Percentiles rank a stretch among this genome's conserved stretches.
These are phyloP conservation scores for Backusella liffmaniae DNA, from an alignment of 192 early-diverging fungal species.

Conservation along the genomic window DNA sequence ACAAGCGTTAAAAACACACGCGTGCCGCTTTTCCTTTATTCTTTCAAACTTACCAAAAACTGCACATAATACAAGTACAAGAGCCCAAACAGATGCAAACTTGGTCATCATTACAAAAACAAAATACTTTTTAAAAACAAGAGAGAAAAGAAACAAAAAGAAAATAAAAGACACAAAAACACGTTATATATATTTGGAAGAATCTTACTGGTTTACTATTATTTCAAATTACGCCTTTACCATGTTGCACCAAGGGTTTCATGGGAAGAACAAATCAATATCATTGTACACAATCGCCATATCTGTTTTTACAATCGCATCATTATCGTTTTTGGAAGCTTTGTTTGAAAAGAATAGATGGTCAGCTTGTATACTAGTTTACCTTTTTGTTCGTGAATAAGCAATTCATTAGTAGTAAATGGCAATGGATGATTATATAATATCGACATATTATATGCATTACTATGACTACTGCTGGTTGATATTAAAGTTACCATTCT, in stretches of 20 bases:
- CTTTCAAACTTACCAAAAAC: background rate
- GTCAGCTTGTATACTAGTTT: too few species aligned
- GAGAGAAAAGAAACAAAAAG: conserved; percentile 5
- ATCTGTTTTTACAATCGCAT: too few species aligned
- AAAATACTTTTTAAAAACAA: background rate
- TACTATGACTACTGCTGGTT: too few species aligned
- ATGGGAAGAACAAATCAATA: background rate
- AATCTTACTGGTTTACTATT: background rate
- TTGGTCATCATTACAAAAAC: conserved; percentile 17
- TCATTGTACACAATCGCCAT: background rate
- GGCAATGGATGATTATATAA: too few species aligned
- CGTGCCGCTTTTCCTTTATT: background rate
- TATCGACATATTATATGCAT: too few species aligned
- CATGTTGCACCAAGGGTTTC: background rate
- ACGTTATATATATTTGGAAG: background rate
- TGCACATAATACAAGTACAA: conserved; percentile 7
- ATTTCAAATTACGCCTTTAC: background rate
- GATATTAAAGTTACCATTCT: background rate
- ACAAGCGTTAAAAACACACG: background rate
- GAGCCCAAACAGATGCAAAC: conserved; percentile 22
- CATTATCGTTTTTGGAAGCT: too few species aligned
- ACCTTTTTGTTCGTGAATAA: too few species aligned
- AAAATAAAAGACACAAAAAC: background rate
- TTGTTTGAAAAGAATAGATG: too few species aligned
- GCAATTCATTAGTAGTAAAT: too few species aligned